Evolutionary conservation across 2,329 filamentous ascomycete species (phyloP), one percentile per base, ranked within the genome.

Genomic region (Diplodia mutila): DNA sequence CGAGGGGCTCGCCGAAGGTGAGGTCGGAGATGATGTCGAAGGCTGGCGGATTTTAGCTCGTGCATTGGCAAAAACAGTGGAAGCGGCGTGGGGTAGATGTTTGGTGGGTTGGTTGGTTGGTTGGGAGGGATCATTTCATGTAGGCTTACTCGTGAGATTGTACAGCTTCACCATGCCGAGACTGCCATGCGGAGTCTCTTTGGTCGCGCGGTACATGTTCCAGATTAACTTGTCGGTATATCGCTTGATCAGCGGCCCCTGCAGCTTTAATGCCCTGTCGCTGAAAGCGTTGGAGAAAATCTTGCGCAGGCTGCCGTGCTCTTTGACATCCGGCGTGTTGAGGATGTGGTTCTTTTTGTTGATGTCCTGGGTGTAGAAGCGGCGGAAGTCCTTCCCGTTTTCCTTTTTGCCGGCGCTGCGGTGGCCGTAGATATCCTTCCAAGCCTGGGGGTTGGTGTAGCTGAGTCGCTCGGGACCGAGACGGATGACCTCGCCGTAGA

Each of bases 401-500:
- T n/a, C 39, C 18, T 46, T n/a, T 8, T 46, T 46, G 9, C 16
- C 39, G 6, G 29, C 61, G 14, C 25, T 54, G 53, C 12, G 32
- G 49, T 71, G 59, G 25, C 67, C 69, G 29, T 53, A 53, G 21
- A 65, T 65, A 9, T 51, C 34, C 37, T 65, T 68, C 76, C 78
- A 82, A 1, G 80, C 79, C 1, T 76, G 77, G 1, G 81, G 79
- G 8, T 73, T 77, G 59, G 75, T 81, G 72, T 81, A 82, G 1
- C 80, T 81, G 0, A 82, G 64, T 65, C 83, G 79, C n/a, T 75
- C 76, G 0, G 81, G 82, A 0, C 75, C 73, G 4, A 82, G 67
- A 6, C 81, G 76, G 0, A 83, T 80, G 2, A 77, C 78, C 1
- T 80, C 76, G 23, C 82, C 81, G 67, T 80, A 81, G 11, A 9